A percentile compares a stretch with the other conserved stretches of the same genome.
Conservation (phyloP, 306 rosid species). For the Cercis canadensis region DNA sequence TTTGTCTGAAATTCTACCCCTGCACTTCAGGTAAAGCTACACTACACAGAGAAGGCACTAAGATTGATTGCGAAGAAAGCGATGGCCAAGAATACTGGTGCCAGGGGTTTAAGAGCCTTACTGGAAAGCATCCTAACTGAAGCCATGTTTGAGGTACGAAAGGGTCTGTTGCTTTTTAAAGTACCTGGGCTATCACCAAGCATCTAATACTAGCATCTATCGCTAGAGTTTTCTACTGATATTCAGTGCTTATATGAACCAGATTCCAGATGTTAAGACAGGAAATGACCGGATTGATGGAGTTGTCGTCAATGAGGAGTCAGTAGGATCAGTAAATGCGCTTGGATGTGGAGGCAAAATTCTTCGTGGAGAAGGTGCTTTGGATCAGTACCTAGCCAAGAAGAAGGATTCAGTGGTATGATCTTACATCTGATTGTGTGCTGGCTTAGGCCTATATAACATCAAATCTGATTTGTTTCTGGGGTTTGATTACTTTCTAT, state of each 20-base stretch:
- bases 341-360: conserved; percentile 85
- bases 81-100: conserved; percentile 93
- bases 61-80: conserved; percentile 84
- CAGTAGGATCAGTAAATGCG: conserved; percentile 63
- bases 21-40: conserved; percentile 77
- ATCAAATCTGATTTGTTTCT: neutral
- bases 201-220: conserved; percentile 3
- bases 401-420: conserved; percentile 64
- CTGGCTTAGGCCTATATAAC: no score
- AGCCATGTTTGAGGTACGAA: conserved; percentile 89
- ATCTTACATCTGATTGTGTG: no score
- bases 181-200: conserved; percentile 3
- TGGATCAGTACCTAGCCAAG: conserved; percentile 65
- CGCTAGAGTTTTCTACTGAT: conserved; percentile 6
- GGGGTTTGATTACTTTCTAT: conserved; percentile 12
- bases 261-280: conserved; percentile 86
- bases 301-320: conserved; percentile 82
- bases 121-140: conserved; percentile 86
- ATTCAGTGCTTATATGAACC: conserved; percentile 32
- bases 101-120: conserved; percentile 90
- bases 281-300: conserved; percentile 84
- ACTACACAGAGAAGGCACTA: conserved; percentile 71
- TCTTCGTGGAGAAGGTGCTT: conserved; percentile 76
- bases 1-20: conserved; percentile 23
- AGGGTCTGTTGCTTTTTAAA: conserved; percentile 5